phyloP scores from a whole-genome alignment of 78 protist genomes.

The Chrysochromulina tobinii region DNA sequence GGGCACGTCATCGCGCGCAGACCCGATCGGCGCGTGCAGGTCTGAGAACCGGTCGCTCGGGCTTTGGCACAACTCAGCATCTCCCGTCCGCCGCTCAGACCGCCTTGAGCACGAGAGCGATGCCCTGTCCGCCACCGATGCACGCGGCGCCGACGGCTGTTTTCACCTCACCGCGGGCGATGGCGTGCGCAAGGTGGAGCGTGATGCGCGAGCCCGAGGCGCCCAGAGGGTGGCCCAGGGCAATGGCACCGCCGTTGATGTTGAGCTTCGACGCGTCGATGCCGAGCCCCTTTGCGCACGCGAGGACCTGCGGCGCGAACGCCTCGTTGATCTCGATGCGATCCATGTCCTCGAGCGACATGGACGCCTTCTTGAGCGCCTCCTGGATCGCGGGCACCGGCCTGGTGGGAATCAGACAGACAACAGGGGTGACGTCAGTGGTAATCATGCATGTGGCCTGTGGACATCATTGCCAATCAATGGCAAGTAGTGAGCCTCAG shows the following conservation, averaged over 20 bases:
- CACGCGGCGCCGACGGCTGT: conserved; percentile 73
- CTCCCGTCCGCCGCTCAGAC: no score
- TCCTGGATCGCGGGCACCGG: conserved; percentile 58
- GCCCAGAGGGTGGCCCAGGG: conserved; percentile 92
- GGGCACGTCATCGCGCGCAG: no score
- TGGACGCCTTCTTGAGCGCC: conserved; percentile 30
- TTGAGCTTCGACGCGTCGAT: conserved; percentile 36
- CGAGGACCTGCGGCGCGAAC: conserved; percentile 72
- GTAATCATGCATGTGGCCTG: no score
- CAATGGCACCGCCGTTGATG: conserved; percentile 85
- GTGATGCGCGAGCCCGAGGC: conserved; percentile 72
- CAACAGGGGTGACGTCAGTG: no score
- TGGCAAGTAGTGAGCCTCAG: no score
- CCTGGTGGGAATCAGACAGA: not conserved
- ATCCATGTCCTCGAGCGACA: conserved; percentile 54
- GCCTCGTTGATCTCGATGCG: conserved; percentile 83
- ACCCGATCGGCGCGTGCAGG: no score
- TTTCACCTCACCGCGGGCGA: not conserved
- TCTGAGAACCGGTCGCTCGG: no score
- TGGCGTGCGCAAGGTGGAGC: conserved; percentile 61
- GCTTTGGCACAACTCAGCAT: no score
- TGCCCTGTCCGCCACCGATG: conserved; percentile 87
- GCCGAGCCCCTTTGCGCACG: conserved; percentile 12
- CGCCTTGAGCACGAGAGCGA: conserved; percentile 68
- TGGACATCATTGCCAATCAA: no score